phyloP scores from a whole-genome alignment of 2,329 filamentous ascomycete species.

The Pseudocercospora fijiensis region DNA sequence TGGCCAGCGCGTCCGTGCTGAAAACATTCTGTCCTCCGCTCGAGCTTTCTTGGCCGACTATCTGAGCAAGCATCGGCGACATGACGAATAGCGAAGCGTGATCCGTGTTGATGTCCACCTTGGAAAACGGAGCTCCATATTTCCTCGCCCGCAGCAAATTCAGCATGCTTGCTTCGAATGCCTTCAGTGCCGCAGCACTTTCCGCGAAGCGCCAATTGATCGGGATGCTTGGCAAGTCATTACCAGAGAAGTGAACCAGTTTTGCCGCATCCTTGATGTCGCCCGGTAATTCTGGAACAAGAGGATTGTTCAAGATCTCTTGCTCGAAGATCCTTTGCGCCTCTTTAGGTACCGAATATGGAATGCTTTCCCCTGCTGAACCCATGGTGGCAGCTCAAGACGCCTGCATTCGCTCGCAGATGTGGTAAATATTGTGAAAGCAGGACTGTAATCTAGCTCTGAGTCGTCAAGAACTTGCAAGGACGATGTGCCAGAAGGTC shows the following conservation, averaged over 20 bases:
- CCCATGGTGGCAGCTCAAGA: slow-evolving; percentile 7
- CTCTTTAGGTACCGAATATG: slow-evolving; percentile 26
- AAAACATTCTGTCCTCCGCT: background rate
- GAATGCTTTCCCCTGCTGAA: slow-evolving; percentile 5
- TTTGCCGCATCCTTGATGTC: slow-evolving; percentile 41
- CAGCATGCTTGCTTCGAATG: slow-evolving; percentile 26
- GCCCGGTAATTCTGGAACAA: slow-evolving; percentile 42
- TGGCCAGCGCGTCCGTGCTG: slow-evolving; percentile 1
- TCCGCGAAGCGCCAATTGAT: slow-evolving; percentile 60
- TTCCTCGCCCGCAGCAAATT: slow-evolving; percentile 24
- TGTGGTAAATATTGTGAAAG: background rate
- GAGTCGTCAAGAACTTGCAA: background rate
- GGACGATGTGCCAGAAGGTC: too few relatives aligned
- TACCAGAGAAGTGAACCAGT: slow-evolving; percentile 46
- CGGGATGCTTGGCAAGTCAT: slow-evolving; percentile 48
- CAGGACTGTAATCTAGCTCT: background rate
- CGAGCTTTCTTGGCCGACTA: background rate
- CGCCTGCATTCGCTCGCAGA: background rate
- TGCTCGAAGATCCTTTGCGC: slow-evolving; percentile 36
- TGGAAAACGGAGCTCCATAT: slow-evolving; percentile 20
- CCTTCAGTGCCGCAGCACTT: slow-evolving; percentile 44
- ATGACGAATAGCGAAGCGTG: slow-evolving; percentile 30
- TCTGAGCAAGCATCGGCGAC: slow-evolving; percentile 21
- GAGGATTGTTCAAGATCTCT: slow-evolving; percentile 47
- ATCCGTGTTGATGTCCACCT: slow-evolving; percentile 25